These are phyloP conservation scores for Aspergillus quadrilineatus DNA, from an alignment of 2,329 filamentous ascomycete species.

Conservation along the genomic window DNA sequence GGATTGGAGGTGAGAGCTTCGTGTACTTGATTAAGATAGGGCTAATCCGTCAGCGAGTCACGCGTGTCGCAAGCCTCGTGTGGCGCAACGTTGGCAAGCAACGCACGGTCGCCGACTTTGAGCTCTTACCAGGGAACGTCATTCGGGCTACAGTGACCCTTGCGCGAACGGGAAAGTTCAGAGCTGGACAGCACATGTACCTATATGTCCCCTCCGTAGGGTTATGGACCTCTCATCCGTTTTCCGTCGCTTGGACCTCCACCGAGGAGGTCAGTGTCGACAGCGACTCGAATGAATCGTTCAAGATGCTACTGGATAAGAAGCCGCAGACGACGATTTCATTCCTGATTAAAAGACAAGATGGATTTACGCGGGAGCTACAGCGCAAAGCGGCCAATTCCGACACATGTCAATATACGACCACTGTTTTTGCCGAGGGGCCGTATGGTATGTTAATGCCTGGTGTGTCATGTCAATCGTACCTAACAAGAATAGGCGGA, in stretches of 20 bases:
- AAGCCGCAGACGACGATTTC: conserved; percentile 32
- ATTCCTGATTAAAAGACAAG: conserved; percentile 33
- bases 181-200: conserved; percentile 55
- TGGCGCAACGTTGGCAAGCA: conserved; percentile 53
- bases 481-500: conserved; percentile 21
- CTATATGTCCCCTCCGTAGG: conserved; percentile 53
- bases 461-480: neutral
- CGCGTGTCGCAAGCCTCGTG: conserved; percentile 47
- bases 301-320: conserved; percentile 27
- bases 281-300: conserved; percentile 30
- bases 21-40: conserved; percentile 16
- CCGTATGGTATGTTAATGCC: conserved; percentile 33
- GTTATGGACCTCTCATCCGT: conserved; percentile 45
- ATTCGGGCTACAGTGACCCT: conserved; percentile 45
- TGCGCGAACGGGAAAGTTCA: conserved; percentile 33
- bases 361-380: conserved; percentile 36
- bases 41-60: conserved; percentile 35
- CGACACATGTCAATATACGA: conserved; percentile 25
- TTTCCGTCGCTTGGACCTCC: conserved; percentile 43
- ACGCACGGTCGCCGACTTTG: conserved; percentile 52
- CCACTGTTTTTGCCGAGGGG: conserved; percentile 34
- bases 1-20: conserved; percentile 32
- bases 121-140: conserved; percentile 57
- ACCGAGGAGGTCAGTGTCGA: conserved; percentile 13
- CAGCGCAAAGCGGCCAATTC: conserved; percentile 29